Evolutionary conservation across 371 early-diverging fungal species (phyloP).

Genomic region (Syncephalis fuscata): DNA sequence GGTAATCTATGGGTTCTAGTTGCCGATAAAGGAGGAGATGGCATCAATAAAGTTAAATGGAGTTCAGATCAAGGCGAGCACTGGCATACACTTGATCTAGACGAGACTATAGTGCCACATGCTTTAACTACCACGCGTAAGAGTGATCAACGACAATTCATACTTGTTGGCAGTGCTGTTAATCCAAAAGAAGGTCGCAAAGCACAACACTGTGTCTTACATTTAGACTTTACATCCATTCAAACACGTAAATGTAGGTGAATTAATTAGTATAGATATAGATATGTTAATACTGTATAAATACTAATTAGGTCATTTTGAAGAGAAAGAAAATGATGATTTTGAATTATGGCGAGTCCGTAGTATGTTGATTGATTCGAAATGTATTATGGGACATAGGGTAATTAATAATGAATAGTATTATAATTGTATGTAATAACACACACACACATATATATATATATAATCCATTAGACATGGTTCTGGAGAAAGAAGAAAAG

Average conservation of each 20-base stretch:
- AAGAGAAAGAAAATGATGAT: slow-evolving; percentile 36
- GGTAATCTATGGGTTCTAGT: slow-evolving; percentile 64
- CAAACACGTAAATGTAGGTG: slow-evolving; percentile 47
- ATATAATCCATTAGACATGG: too few relatives aligned
- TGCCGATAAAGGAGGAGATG: slow-evolving; percentile 36
- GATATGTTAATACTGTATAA: too few relatives aligned
- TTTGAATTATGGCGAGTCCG: slow-evolving; percentile 65
- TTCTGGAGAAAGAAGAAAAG: slow-evolving; percentile 60
- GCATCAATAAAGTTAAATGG: slow-evolving; percentile 48
- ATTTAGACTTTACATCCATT: slow-evolving; percentile 51
- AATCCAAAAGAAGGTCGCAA: neutral
- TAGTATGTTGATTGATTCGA: slow-evolving; percentile 32
- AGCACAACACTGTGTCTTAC: slow-evolving; percentile 13
- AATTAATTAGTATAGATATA: slow-evolving; percentile 6
- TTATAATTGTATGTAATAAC: too few relatives aligned
- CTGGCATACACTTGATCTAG: slow-evolving; percentile 33
- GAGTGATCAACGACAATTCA: neutral
- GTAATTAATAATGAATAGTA: too few relatives aligned
- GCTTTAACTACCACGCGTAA: neutral
- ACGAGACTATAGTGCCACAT: neutral
- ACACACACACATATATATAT: too few relatives aligned
- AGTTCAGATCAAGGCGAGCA: slow-evolving; percentile 62
- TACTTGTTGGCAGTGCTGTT: neutral
- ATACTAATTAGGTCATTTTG: neutral
- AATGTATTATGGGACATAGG: slow-evolving; percentile 79